phyloP scores from a whole-genome alignment of 2,329 filamentous ascomycete species.

The Neopestalotiopsis sp. region DNA sequence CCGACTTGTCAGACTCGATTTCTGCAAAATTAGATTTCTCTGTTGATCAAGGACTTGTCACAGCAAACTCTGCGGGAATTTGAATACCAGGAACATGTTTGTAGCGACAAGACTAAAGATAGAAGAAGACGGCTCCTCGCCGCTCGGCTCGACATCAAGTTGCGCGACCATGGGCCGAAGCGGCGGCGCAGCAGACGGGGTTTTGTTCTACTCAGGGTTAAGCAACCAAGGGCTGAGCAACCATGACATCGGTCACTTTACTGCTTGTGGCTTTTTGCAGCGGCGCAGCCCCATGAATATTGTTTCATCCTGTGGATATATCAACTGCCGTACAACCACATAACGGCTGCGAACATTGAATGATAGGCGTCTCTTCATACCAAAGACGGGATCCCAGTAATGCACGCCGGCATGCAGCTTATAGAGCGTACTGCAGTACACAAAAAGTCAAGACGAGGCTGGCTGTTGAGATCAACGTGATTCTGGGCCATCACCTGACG shows the following conservation, averaged over 20 bases:
- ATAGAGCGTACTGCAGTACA: neutral
- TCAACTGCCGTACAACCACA: neutral
- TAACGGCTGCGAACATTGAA: neutral
- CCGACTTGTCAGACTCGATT: no score
- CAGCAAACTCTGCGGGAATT: neutral
- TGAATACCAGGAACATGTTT: neutral
- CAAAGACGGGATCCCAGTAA: neutral
- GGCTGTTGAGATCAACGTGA: neutral
- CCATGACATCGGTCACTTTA: neutral
- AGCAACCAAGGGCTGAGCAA: neutral
- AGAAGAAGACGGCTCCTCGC: neutral
- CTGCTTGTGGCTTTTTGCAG: neutral
- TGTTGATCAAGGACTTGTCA: neutral
- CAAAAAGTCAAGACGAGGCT: neutral
- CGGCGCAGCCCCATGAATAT: neutral
- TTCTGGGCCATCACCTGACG: neutral
- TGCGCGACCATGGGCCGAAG: neutral
- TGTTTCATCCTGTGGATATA: neutral
- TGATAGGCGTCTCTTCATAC: neutral
- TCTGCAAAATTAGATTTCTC: neutral
- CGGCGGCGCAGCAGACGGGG: neutral
- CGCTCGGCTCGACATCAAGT: neutral
- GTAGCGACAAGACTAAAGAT: neutral
- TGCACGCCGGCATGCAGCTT: neutral
- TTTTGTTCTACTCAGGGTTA: neutral